These are phyloP conservation scores for Cercis canadensis DNA, from an alignment of 306 rosid species.

Conservation along the genomic window DNA sequence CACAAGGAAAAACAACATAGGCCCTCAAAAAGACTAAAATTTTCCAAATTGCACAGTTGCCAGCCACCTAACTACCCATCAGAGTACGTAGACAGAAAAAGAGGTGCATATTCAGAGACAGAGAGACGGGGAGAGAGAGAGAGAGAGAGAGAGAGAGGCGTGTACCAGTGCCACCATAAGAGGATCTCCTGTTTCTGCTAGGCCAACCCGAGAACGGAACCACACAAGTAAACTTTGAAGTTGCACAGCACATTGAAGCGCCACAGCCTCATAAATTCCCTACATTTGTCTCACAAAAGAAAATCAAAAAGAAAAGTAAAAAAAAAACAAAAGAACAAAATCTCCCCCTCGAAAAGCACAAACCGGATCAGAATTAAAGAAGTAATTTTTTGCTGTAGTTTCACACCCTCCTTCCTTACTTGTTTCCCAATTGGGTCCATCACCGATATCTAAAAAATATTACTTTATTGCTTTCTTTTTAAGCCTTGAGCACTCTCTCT, in stretches of 20 bases:
- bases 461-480: constrained; percentile 32
- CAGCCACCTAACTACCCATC: constrained; percentile 37
- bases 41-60: constrained; percentile 42
- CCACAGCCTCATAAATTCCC: constrained; percentile 70
- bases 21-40: constrained; percentile 36
- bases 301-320: constrained; percentile 12
- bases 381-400: constrained; percentile 10
- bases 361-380: constrained; percentile 18
- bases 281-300: constrained; percentile 32
- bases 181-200: constrained; percentile 55
- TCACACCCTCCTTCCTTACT: not conserved
- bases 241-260: constrained; percentile 45
- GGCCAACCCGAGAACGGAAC: constrained; percentile 59
- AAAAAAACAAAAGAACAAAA: constrained; percentile 37
- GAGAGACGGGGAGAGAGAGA: constrained; percentile 9
- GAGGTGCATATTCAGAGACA: constrained; percentile 14
- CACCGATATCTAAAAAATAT: not conserved
- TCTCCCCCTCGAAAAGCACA: constrained; percentile 47
- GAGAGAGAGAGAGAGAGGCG: constrained; percentile 36
- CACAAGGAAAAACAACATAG: constrained; percentile 32
- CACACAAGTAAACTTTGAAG: constrained; percentile 59
- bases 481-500: constrained; percentile 32
- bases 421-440: constrained; percentile 24
- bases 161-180: constrained; percentile 51
- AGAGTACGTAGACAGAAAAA: constrained; percentile 7